A percentile compares a stretch with the other conserved stretches of the same genome.
Evolutionary conservation across 805 yeast species (phyloP).

Genomic region (Pichia rugopelliculosa): DNA sequence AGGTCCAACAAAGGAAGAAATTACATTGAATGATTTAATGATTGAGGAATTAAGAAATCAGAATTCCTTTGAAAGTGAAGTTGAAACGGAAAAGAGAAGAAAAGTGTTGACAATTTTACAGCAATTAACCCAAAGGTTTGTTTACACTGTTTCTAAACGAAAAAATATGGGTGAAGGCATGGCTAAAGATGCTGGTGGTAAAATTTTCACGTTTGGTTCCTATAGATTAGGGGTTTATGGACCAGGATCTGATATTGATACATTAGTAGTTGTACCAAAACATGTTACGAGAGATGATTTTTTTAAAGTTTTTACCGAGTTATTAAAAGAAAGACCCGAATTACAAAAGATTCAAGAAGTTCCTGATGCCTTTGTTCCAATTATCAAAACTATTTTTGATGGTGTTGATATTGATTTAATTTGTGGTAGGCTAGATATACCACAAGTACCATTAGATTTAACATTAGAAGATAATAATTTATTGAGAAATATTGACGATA

Average conservation of each 20-base stretch:
- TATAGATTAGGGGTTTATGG: conserved; percentile 94
- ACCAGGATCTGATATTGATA: conserved; percentile 97
- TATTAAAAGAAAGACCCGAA: conserved; percentile 69
- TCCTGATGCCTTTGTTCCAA: conserved; percentile 97
- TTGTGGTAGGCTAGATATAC: conserved; percentile 74
- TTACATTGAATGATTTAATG: conserved; percentile 62
- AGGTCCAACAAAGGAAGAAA: conserved; percentile 78
- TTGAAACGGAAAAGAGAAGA: conserved; percentile 73
- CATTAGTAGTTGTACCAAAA: conserved; percentile 93
- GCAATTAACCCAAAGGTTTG: conserved; percentile 71
- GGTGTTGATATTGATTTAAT: conserved; percentile 93
- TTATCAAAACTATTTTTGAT: conserved; percentile 77
- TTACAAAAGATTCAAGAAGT: conserved; percentile 87
- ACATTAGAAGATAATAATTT: conserved; percentile 80
- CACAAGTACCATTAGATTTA: conserved; percentile 71
- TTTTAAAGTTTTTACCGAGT: conserved; percentile 67
- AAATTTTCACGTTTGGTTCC: conserved; percentile 93
- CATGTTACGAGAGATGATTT: conserved; percentile 89
- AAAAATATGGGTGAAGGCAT: conserved; percentile 95
- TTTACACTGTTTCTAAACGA: conserved; percentile 65
- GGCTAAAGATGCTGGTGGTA: conserved; percentile 97
- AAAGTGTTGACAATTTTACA: conserved; percentile 69
- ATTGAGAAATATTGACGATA: conserved; percentile 81
- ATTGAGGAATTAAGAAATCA: conserved; percentile 72
- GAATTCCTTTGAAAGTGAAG: conserved; percentile 85